Conservation (phyloP, 2,329 filamentous ascomycete species). For the Colletotrichum sp. region DNA sequence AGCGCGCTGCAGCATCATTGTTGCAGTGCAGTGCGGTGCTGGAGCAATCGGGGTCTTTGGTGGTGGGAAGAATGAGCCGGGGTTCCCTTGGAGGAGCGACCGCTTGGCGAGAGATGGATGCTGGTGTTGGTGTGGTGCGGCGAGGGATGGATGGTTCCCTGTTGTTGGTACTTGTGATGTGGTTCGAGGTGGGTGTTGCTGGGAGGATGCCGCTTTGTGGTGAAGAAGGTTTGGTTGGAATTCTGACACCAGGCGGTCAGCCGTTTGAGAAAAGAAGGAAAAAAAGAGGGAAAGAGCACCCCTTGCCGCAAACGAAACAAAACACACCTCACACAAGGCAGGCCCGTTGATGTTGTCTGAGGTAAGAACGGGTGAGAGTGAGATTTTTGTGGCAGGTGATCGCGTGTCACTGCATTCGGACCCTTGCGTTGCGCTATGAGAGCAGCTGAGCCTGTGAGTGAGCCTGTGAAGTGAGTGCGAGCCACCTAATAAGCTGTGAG, state of each 20-base stretch:
- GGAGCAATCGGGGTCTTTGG: not conserved
- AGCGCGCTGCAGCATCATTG: constrained; percentile 12
- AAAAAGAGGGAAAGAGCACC: not conserved
- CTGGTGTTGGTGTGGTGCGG: not conserved
- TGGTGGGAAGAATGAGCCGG: not conserved
- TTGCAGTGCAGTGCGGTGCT: not conserved
- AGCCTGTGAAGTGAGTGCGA: not conserved
- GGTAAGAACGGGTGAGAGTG: not conserved
- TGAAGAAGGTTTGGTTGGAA: not conserved
- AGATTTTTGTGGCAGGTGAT: constrained; percentile 6
- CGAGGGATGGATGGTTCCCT: not conserved
- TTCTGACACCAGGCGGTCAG: not conserved
- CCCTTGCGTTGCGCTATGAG: not conserved
- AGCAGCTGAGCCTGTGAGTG: not conserved
- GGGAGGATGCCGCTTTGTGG: not conserved
- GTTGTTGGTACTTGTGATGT: not conserved
- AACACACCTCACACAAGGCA: not conserved
- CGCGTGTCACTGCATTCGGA: not conserved
- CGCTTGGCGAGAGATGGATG: not conserved
- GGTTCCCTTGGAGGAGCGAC: not conserved
- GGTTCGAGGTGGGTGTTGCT: not conserved
- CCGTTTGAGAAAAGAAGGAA: not conserved
- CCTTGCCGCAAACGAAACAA: not conserved
- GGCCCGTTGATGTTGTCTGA: not conserved
- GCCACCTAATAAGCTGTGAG: not conserved